Percentiles rank a stretch among this genome's conserved stretches.
Conservation (phyloP, 441 rosid species). For the Populus tomentosa region DNA sequence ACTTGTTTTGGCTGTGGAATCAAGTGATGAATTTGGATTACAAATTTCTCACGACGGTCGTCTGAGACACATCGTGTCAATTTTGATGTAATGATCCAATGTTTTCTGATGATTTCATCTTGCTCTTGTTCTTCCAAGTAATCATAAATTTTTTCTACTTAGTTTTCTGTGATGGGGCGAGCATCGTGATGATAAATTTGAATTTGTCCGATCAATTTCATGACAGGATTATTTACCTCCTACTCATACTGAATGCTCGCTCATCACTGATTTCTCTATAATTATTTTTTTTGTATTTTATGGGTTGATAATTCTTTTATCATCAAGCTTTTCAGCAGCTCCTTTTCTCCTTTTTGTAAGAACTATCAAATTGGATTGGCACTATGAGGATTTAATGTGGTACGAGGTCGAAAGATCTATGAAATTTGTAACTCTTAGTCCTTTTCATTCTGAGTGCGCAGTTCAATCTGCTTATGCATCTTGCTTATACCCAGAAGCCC, state of each 20-base stretch:
- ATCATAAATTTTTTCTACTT: background rate
- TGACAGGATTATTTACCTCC: conserved; percentile 32
- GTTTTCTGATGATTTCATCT: conserved; percentile 37
- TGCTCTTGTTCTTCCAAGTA: background rate
- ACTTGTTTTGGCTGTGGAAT: background rate
- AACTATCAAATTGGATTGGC: background rate
- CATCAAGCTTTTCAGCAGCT: background rate
- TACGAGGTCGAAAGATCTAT: conserved; percentile 2
- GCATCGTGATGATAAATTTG: conserved; percentile 25
- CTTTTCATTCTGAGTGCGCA: conserved; percentile 19
- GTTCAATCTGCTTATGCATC: background rate
- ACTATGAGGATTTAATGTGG: conserved; percentile 1
- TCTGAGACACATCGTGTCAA: conserved; percentile 42
- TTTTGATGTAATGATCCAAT: conserved; percentile 47
- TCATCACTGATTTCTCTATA: background rate
- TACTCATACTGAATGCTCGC: conserved; percentile 32
- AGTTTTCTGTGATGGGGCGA: background rate
- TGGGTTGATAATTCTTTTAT: background rate
- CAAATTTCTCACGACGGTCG: conserved; percentile 53
- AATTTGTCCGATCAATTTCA: conserved; percentile 16
- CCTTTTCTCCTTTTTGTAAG: background rate
- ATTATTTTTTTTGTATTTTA: background rate
- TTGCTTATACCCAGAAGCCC: background rate
- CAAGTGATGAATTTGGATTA: conserved; percentile 47
- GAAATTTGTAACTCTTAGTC: conserved; percentile 8